Evolutionary conservation across 306 rosid genomes (phyloP), one percentile per base, ranked within the genome.

Genomic region (Urtica urens): DNA sequence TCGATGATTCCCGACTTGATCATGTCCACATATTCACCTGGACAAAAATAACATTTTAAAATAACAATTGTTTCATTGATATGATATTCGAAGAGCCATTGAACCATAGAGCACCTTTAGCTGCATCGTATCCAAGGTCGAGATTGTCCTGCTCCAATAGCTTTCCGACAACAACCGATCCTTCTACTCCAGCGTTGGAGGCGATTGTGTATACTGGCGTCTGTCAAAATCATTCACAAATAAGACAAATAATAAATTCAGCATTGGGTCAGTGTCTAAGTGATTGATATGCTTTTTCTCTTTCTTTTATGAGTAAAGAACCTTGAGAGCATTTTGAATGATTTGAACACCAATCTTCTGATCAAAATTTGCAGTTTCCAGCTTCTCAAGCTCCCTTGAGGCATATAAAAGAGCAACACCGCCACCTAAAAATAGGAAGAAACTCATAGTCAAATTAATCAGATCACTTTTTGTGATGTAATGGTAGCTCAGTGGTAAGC

Each of bases 11-110:
- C 81, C 1, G 81, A 59, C 63, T 71, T 64, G 33, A 75, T 56
- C 81, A 75, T 70, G 52, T 75, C 77, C n/a, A 75, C 81, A 44
- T 70, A 75, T 42, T 66, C 77, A 66, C 72, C 81, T 70, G 73
- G 25, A 65, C 17, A 20, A 7, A 34, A n/a, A n/a, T n/a, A n/a
- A n/a, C n/a, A n/a, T n/a, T n/a, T n/a, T n/a, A n/a, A n/a, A n/a
- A n/a, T n/a, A n/a, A n/a, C n/a, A n/a, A n/a, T n/a, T n/a, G n/a
- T n/a, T n/a, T n/a, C n/a, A n/a, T n/a, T n/a, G n/a, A n/a, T n/a
- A n/a, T n/a, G n/a, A 50, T 26, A n/a, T n/a, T n/a, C n/a, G n/a
- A n/a, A n/a, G n/a, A n/a, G 47, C 9, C 12, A 45, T 31, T 15
- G 3, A 3, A 35, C 24, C 3, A 39, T 44, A n/a, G 7, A 71